These are phyloP conservation scores for Suillus bovinus DNA, from an alignment of 768 basidiomycete species.

Conservation along the genomic window DNA sequence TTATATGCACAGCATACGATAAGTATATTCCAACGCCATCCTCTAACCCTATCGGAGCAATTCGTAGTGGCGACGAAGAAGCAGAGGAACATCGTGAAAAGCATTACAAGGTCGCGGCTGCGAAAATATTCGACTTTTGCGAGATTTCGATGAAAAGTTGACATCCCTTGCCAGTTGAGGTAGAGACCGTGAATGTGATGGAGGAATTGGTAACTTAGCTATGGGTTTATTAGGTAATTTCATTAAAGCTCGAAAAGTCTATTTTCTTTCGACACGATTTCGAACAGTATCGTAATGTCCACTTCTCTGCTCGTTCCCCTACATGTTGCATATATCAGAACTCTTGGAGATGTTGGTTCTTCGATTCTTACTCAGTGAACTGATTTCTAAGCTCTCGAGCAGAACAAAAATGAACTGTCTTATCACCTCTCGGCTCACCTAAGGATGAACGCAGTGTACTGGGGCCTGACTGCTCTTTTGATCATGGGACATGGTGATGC, in stretches of 20 bases:
- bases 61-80: conserved; percentile 10
- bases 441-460: conserved; percentile 94
- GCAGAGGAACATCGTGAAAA: not conserved
- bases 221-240: no score
- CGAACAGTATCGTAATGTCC: conserved; percentile 1
- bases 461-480: conserved; percentile 89
- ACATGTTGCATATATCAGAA: conserved; percentile 76
- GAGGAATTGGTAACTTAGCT: no score
- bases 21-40: conserved; percentile 9
- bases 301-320: conserved; percentile 45
- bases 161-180: no score
- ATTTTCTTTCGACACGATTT: not conserved
- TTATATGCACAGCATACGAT: no score
- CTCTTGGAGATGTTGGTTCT: conserved; percentile 60
- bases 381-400: conserved; percentile 11
- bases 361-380: not conserved
- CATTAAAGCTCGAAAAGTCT: not conserved
- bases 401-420: conserved; percentile 81
- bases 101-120: not conserved
- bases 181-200: no score
- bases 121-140: not conserved
- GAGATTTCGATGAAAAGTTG: not conserved
- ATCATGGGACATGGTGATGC: conserved; percentile 81
- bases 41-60: conserved; percentile 15
- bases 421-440: conserved; percentile 94